These are phyloP conservation scores for Lactifluus echinatus DNA, from an alignment of 768 basidiomycete genomes.

Conservation along the genomic window DNA sequence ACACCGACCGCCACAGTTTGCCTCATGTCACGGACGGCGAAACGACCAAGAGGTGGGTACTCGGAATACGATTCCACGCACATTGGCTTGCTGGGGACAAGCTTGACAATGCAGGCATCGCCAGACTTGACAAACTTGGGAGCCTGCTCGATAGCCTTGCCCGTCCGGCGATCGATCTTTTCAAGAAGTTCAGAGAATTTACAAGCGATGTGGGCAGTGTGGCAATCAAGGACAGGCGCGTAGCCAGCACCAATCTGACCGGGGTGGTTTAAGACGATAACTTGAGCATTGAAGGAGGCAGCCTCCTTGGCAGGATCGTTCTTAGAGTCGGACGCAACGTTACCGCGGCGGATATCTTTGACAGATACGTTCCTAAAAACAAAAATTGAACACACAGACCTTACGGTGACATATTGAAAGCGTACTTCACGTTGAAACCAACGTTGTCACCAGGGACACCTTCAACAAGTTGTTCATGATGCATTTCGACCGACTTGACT, in stretches of 20 bases:
- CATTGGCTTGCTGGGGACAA: conserved; percentile 94
- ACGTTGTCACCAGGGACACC: conserved; percentile 99
- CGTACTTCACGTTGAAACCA: conserved; percentile 96
- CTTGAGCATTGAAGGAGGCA: conserved; percentile 98
- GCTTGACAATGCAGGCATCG: conserved; percentile 98
- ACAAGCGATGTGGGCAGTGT: conserved; percentile 99
- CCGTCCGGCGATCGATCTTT: conserved; percentile 99
- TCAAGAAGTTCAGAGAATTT: conserved; percentile 98
- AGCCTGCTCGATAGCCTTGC: conserved; percentile 76
- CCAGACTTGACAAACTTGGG: conserved; percentile 99
- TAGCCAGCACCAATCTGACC: conserved; percentile 99
- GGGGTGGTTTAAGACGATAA: conserved; percentile 99
- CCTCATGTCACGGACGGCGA: conserved; percentile 99
- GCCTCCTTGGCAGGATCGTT: conserved; percentile 99
- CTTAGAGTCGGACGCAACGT: conserved; percentile 99
- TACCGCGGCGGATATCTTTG: conserved; percentile 99
- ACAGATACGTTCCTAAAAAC: conserved; percentile 92
- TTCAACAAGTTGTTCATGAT: conserved; percentile 93
- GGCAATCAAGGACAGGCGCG: conserved; percentile 98
- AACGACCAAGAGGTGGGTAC: conserved; percentile 99
- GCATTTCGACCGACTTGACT: conserved; percentile 99
- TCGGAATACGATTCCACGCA: conserved; percentile 90
- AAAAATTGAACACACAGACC: not conserved
- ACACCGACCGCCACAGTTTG: conserved; percentile 98
- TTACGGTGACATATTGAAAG: conserved; percentile 12